A percentile compares a stretch with the other conserved stretches of the same genome.
phyloP scores from a whole-genome alignment of 2,329 filamentous ascomycete species.

The Colletotrichum limetticola region DNA sequence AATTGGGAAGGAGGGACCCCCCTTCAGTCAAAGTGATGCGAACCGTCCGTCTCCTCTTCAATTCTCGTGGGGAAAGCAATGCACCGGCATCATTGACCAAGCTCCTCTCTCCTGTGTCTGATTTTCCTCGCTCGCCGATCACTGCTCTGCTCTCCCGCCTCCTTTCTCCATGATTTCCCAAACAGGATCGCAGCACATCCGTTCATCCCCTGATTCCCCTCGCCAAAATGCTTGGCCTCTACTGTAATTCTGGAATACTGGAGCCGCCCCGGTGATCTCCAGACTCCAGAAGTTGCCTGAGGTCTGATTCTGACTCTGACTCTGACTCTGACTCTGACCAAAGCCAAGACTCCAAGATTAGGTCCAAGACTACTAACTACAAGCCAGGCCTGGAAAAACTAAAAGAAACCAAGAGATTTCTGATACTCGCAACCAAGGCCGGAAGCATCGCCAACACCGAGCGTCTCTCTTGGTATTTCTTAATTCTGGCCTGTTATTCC shows the following conservation, averaged over 20 bases:
- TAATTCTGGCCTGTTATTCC: background rate
- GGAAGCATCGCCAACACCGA: conserved; percentile 18
- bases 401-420: background rate
- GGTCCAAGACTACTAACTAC: background rate
- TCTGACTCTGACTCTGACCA: background rate
- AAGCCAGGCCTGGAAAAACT: background rate
- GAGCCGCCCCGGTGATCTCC: conserved; percentile 13
- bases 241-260: conserved; percentile 5
- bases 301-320: background rate
- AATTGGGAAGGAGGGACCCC: background rate
- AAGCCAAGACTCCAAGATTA: background rate
- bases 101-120: conserved; percentile 15
- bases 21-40: background rate
- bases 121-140: conserved; percentile 30
- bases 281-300: background rate
- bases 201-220: conserved; percentile 28
- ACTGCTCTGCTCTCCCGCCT: conserved; percentile 13
- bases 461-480: conserved; percentile 6
- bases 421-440: background rate
- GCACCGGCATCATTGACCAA: background rate
- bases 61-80: background rate
- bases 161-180: conserved; percentile 33
- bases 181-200: conserved; percentile 29
- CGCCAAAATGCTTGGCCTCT: conserved; percentile 31
- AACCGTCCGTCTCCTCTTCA: background rate